Evolutionary conservation across 495 filamentous ascomycete species (phyloP), one percentile per base, ranked within the genome.

Genomic region (Pyrenopolyporus hunteri): DNA sequence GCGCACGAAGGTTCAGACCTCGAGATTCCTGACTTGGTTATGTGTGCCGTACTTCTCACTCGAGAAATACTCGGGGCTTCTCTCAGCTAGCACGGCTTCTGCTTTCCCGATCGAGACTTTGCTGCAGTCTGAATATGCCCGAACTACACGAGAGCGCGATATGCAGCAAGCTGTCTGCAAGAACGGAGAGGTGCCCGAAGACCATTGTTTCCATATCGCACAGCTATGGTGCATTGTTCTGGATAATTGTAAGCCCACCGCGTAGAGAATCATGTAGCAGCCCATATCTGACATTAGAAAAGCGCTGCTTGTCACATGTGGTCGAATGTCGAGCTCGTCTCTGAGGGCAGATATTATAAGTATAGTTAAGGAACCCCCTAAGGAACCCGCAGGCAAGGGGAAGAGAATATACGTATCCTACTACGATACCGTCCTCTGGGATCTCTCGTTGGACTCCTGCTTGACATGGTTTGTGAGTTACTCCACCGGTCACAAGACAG

Each of bases 1-100:
- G 16, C 53, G 49, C 25, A 32, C 50, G 11, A 62, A 70, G 28
- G 53, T 23, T 7, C 52, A 64, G 19, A 64, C 40, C 23, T 35
- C 64, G 8, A 67, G 59, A 19, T 56, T 62, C 8, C 44, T 75
- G 0, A 68, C 66, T 13, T 76, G 70, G 72, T 28, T 76, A 22
- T 76, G 71, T 20, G 59, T 76, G 17, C 75, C 75, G 3, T 76
- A 75, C 43, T 76, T 78, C 59, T 59, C 53, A n/a, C 55, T 78
- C 14, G 70, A 75, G 29, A 64, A 60, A 13, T 76, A 78, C 47
- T 70, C 70, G 1, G 67, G 63, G 8, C 57, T 68, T 1, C 40
- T 59, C n/a, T 60, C 64, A 17, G 54, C 57, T 14, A 57, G 52
- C 14, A 70, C 48, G 13, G 29, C 62, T 13, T 71, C 50, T 22